Base-by-base conservation (phyloP, 768 basidiomycete species). In the Candolleomyces aberdarensis region DNA sequence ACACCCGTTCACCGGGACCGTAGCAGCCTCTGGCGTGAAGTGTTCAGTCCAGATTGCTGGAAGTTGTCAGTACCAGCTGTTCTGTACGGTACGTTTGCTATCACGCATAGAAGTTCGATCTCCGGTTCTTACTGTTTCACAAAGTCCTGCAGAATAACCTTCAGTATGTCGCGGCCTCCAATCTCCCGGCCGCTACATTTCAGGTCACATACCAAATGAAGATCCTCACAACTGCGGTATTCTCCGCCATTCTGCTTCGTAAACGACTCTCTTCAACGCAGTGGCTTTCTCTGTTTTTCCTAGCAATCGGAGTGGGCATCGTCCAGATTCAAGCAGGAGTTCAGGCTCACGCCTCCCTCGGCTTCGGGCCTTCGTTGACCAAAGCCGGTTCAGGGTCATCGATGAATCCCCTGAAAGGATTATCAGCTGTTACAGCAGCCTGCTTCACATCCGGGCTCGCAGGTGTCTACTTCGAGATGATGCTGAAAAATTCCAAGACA, bases 191-290 rank as follows among this genome's bases (percentile, higher is more conserved):
- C 15, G 95, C 96, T 20, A 97, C 95, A 15, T 98, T 98, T 75
- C 96, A 97, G 74, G 94, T 96, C 71, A 92, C 88, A 48, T 96
- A 96, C 74, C 94, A 96, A 73, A 96, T 96, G 94, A 96, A 96
- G 75, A 94, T 96, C 69, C 85, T 96, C 65, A 96, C 94, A 41
- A 96, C 94, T 20, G 94, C 93, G 17, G 91, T 83, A 44, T 95
- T 95, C 73, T 93, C 91, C 20, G 93, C 95, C 47, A 66, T 91
- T 5, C 79, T 96, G 31, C 81, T 96, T 31, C 85, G 91, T 63
- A 91, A 88, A 70, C 85, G 86, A 67, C 77, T 98, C 40, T 83
- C 81, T 29, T 77, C 82, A 1, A 78, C 76, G 39, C 94, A 97
- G 73, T 98, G 96, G 96, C 67, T 92, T 15, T 85, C 94, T 0